Conservation (phyloP, 2,329 filamentous ascomycete genomes). For the Bipolaris gigantea region DNA sequence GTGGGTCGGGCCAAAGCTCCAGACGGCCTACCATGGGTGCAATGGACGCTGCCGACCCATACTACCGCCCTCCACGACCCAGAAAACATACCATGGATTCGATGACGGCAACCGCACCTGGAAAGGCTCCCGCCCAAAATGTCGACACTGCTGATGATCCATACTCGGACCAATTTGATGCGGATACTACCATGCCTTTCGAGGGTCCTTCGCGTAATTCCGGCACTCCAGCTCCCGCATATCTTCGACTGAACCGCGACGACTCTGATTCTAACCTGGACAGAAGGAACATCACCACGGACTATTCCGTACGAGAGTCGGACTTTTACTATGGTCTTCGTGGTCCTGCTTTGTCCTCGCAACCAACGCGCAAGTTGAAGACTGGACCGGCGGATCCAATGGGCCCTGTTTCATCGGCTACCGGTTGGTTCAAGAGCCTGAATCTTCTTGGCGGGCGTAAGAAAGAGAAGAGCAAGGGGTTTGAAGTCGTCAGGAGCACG, state of each 20-base stretch:
- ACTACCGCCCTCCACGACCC: conserved; percentile 81
- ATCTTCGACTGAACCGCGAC: conserved; percentile 53
- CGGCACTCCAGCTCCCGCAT: conserved; percentile 50
- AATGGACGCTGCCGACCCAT: conserved; percentile 65
- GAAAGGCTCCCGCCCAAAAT: conserved; percentile 50
- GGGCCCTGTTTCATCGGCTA: conserved; percentile 83
- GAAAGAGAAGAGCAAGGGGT: conserved; percentile 94
- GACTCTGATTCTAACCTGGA: conserved; percentile 59
- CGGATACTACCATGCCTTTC: conserved; percentile 32
- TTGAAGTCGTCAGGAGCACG: conserved; percentile 91
- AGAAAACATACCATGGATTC: conserved; percentile 61
- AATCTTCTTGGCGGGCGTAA: conserved; percentile 76
- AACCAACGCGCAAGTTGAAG: conserved; percentile 79
- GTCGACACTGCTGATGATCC: conserved; percentile 52
- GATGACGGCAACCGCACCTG: conserved; percentile 52
- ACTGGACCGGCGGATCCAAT: conserved; percentile 95
- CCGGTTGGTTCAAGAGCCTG: conserved; percentile 76
- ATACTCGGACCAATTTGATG: conserved; percentile 50
- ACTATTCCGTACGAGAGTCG: conserved; percentile 92
- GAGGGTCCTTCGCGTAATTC: conserved; percentile 41
- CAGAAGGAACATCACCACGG: conserved; percentile 62
- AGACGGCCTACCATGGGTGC: conserved; percentile 42
- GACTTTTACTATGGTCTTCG: conserved; percentile 96
- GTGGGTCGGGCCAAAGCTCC: conserved; percentile 47
- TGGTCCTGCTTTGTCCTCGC: conserved; percentile 81